Evolutionary conservation across 345 rosid species (phyloP), one percentile per base, ranked within the genome.

Genomic region (Dipteronia dyeriana): DNA sequence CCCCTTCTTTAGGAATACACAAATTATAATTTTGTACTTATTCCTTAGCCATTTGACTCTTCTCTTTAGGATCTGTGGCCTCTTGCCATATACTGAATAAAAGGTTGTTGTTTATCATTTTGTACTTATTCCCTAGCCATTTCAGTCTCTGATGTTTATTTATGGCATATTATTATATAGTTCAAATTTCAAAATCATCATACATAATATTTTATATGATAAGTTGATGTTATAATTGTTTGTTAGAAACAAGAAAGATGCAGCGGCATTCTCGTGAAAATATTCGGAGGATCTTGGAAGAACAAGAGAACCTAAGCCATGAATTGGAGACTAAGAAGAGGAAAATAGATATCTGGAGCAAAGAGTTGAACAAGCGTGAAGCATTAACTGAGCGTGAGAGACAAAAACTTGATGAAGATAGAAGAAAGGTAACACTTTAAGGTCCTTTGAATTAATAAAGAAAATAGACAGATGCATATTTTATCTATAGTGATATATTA

Each of bases 381-480:
- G 88, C 92, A 17, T 53, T 89, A 9, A 93, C 98, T 67, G 99
- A 94, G 82, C 84, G 88, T 19, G 98, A 95, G 82, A 88, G 89
- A 66, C 91, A 88, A 79, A 91, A 88, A 84, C 97, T 94, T 78
- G 93, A 92, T 60, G 97, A 92, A 76, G 99, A 92, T n/a, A 94
- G 80, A 89, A 81, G 83, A 84, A 88, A 88, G 92, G 98, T 91
- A 79, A 61, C 38, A 9, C 19, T 9, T 43, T 2, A 19, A 16
- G 47, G 13, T 5, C 62, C 70, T 47, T 53, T 53, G 66, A 63
- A 56, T 17, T 57, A 39, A 73, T 75, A 11, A 19, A 38, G 53
- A 29, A 10, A 16, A 47, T 57, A 64, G 1, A 31, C 26, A n/a
- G 66, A 61, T 73, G 25, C 19, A 23, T 45, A 56, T 16, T 73